Evolutionary conservation across 2,329 filamentous ascomycete genomes (phyloP).

Genomic region (Pseudogymnoascus sp.): DNA sequence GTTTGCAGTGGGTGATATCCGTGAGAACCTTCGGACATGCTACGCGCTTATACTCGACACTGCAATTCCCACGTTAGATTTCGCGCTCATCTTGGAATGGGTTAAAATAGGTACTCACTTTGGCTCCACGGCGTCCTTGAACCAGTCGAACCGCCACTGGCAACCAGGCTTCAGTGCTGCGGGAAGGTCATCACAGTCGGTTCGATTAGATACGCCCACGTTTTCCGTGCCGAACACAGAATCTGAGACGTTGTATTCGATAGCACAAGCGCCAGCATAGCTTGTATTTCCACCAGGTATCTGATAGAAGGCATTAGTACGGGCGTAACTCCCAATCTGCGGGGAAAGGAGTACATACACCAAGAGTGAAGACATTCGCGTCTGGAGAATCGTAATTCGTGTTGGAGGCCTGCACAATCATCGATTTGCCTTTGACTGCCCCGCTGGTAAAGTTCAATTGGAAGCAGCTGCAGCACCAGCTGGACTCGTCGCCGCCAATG

Average conservation of each 20-base stretch:
- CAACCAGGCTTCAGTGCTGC: not conserved
- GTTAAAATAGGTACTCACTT: not conserved
- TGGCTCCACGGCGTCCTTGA: not conserved
- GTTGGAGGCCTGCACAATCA: conserved; percentile 53
- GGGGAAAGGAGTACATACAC: conserved; percentile 24
- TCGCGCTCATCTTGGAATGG: not conserved
- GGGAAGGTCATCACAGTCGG: not conserved
- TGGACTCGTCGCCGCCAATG: conserved; percentile 33
- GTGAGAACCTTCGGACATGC: not conserved
- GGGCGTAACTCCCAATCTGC: not conserved
- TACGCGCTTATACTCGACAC: conserved; percentile 1
- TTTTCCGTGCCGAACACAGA: not conserved
- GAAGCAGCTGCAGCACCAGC: conserved; percentile 49
- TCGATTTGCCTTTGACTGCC: conserved; percentile 45
- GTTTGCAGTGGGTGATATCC: not conserved
- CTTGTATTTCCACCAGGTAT: not conserved
- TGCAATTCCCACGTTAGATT: not conserved
- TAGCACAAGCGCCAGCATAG: not conserved
- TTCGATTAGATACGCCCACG: not conserved
- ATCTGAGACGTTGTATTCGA: not conserved
- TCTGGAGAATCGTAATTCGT: conserved; percentile 45
- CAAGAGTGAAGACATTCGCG: conserved; percentile 46
- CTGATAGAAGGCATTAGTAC: not conserved
- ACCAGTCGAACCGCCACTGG: conserved; percentile 5
- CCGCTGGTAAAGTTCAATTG: conserved; percentile 51